These are phyloP conservation scores for Lagenidium sp. DNA, from an alignment of 352 stramenopile species.

Conservation along the genomic window DNA sequence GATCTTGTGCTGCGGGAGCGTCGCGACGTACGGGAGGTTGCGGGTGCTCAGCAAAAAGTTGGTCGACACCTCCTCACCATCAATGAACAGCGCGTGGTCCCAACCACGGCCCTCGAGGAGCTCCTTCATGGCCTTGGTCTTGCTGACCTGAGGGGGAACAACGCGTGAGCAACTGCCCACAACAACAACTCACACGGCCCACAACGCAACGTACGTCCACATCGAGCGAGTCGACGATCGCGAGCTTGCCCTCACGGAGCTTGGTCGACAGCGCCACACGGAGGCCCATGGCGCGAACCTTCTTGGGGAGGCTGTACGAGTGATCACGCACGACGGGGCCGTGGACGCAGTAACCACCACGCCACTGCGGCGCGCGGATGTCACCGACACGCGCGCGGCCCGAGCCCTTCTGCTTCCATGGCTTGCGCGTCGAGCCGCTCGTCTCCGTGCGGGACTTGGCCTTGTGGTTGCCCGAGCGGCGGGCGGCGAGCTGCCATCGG, in stretches of 20 bases:
- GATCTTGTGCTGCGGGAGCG: constrained; percentile 80
- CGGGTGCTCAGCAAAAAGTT: constrained; percentile 77
- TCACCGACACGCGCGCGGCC: constrained; percentile 82
- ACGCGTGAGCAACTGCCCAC: too few species aligned
- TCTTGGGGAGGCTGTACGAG: constrained; percentile 84
- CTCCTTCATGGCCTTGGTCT: constrained; percentile 86
- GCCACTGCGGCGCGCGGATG: constrained; percentile 79
- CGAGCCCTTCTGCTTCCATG: constrained; percentile 85
- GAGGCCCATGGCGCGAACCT: constrained; percentile 82
- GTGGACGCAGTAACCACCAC: constrained; percentile 78
- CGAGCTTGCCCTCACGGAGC: constrained; percentile 80
- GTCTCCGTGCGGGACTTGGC: constrained; percentile 84
- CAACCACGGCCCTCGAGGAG: constrained; percentile 65
- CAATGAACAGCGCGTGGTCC: constrained; percentile 84
- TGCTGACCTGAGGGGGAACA: constrained; percentile 66
- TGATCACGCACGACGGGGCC: constrained; percentile 79
- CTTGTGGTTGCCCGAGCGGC: constrained; percentile 82
- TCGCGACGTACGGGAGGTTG: constrained; percentile 83
- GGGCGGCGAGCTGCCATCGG: constrained; percentile 80
- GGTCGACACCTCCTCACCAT: constrained; percentile 55
- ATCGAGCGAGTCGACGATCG: constrained; percentile 68
- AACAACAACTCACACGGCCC: not conserved
- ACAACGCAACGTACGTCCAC: constrained; percentile 35
- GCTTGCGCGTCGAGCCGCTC: constrained; percentile 82
- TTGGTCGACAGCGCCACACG: constrained; percentile 82